Percentiles rank a stretch among this genome's conserved stretches.
Conservation (phyloP, 495 filamentous ascomycete species). For the Trypethelium eluteriae region DNA sequence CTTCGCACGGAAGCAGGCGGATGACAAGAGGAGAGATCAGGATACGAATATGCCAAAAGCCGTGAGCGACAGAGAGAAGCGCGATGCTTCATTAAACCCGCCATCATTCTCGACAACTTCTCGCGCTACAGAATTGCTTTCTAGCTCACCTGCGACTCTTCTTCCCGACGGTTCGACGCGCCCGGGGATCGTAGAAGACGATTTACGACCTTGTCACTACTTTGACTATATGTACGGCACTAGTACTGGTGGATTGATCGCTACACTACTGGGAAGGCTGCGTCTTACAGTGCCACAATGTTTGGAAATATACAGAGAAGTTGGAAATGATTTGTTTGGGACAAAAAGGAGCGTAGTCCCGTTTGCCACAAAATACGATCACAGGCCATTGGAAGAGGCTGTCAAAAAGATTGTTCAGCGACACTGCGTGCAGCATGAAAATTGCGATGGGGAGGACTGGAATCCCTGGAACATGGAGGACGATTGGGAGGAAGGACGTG, state of each 20-base stretch:
- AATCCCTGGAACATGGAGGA: conserved; percentile 33
- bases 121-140: neutral
- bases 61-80: neutral
- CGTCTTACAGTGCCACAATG: conserved; percentile 48
- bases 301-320: conserved; percentile 41
- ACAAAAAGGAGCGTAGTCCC: conserved; percentile 32
- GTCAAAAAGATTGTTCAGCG: conserved; percentile 36
- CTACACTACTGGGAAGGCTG: conserved; percentile 48
- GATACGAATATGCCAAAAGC: neutral
- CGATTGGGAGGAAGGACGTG: conserved; percentile 15
- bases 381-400: conserved; percentile 38
- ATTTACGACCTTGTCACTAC: conserved; percentile 41
- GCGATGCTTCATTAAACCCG: neutral
- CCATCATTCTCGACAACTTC: neutral
- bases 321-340: conserved; percentile 43
- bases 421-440: conserved; percentile 32
- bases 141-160: neutral
- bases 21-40: neutral
- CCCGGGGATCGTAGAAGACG: conserved; percentile 29
- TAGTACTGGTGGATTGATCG: conserved; percentile 43
- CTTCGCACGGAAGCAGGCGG: neutral
- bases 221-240: conserved; percentile 46
- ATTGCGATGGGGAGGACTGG: conserved; percentile 35
- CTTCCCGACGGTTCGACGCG: conserved; percentile 8
- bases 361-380: conserved; percentile 39